Evolutionary conservation across 1,284 basidiomycete genomes (phyloP), one percentile per base, ranked within the genome.

Genomic region (Rhodotorula sp.): DNA sequence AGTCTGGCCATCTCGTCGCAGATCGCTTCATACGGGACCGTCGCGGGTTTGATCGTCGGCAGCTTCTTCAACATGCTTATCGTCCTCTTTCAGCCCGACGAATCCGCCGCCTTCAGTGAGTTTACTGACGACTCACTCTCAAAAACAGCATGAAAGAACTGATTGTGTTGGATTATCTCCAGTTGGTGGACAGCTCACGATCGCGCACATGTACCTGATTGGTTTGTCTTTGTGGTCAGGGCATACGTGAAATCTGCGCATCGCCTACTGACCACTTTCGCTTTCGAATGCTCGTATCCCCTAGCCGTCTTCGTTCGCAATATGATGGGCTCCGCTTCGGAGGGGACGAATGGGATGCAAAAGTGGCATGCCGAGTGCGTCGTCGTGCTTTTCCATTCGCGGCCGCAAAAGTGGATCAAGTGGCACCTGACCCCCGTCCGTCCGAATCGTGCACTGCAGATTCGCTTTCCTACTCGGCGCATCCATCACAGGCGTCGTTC

Each of bases 201-300:
- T 60, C n/a, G 64, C 57, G 12, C 47, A 65, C 64, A 65, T 65
- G 64, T 65, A 48, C 57, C 34, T 65, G 38, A 50, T 66, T 18
- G 64, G 50, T 26, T 10, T 5, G 50, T 52, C 21, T 23, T 23
- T 5, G 28, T 50, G 12, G n/a, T 16, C 21, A n/a, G 21, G 21
- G 45, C 19, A 3, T 49, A 1, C 28, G 15, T 48, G 47, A 10
- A 18, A 47, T 8, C 7, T 49, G 45, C 26, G 15, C 34, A 34
- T 34, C 8, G 8, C 14, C 8, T 26, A n/a, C 60, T 49, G 23
- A 47, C n/a, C 45, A 5, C 21, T 31, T 8, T 21, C 23, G 21
- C 38, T 31, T 10, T 21, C 23, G 21, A 18, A 34, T 8, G 34
- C 6, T 34, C 34, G 34, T 19, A 23, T 19, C 8, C 12, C 21